Evolutionary conservation across 352 stramenopile genomes (phyloP).

Genomic region (Thalassiosira pacifica): DNA sequence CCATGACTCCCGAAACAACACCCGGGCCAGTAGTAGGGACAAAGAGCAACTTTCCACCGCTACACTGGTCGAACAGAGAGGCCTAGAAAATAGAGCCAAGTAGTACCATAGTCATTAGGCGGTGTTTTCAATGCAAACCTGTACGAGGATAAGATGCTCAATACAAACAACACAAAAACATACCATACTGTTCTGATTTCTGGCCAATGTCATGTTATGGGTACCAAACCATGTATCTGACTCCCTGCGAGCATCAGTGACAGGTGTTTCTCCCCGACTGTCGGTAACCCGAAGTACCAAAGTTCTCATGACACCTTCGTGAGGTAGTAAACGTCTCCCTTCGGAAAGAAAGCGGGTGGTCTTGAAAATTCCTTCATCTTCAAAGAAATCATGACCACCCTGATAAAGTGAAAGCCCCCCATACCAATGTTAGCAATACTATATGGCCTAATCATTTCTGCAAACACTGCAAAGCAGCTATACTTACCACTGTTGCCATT

Average conservation of each 20-base stretch:
- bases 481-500: too few species aligned
- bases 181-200: conserved; percentile 22
- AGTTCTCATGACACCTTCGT: conserved; percentile 20
- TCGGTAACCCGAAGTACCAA: conserved; percentile 26
- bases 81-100: not conserved
- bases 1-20: too few species aligned
- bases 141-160: too few species aligned
- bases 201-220: not conserved
- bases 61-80: conserved; percentile 22
- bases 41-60: conserved; percentile 10
- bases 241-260: conserved; percentile 16
- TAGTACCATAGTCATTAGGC: too few species aligned
- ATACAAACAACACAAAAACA: not conserved
- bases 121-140: too few species aligned
- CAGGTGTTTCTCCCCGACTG: not conserved
- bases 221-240: conserved; percentile 26
- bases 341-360: not conserved
- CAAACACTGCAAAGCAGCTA: too few species aligned
- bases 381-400: too few species aligned
- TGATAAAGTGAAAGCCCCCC: too few species aligned
- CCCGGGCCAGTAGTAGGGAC: not conserved
- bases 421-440: too few species aligned
- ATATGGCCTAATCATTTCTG: too few species aligned
- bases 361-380: too few species aligned
- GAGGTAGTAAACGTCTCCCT: not conserved